A percentile compares a stretch with the other conserved stretches of the same genome.
phyloP scores from a whole-genome alignment of 78 protist genomes.

The Dictyostelium firmibasis region DNA sequence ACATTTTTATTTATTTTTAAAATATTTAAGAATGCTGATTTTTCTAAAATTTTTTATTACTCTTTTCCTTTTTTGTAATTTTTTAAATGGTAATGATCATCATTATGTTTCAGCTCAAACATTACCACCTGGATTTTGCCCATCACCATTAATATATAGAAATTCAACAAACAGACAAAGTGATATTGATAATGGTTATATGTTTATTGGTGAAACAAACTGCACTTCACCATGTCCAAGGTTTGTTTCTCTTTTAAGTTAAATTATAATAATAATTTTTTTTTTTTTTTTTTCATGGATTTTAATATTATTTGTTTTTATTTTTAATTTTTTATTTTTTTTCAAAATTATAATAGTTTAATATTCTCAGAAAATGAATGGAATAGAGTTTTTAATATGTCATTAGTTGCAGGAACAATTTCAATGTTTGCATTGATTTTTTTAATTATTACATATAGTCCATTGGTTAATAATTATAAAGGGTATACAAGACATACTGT shows the following conservation, averaged over 20 bases:
- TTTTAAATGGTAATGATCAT: not conserved
- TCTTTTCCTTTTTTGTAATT: not conserved
- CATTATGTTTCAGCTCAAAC: not conserved
- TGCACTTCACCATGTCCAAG: slow-evolving; percentile 4
- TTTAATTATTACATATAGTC: not conserved
- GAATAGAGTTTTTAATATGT: not conserved
- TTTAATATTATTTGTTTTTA: no score
- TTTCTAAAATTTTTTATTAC: not conserved
- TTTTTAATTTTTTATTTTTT: no score
- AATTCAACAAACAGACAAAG: not conserved
- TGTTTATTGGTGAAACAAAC: not conserved
- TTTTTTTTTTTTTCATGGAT: no score
- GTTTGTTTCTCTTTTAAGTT: not conserved
- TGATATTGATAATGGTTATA: slow-evolving; percentile 24
- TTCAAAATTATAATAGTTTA: not conserved
- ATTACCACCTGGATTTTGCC: slow-evolving; percentile 22
- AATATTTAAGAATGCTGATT: not conserved
- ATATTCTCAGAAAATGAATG: not conserved
- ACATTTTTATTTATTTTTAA: no score
- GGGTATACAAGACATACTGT: not conserved
- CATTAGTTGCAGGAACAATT: not conserved
- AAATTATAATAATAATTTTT: no score
- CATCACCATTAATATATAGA: slow-evolving; percentile 18
- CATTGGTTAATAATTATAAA: not conserved
- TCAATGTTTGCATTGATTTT: not conserved